Evolutionary conservation across 202 grass and related monocot species (phyloP), one percentile per base, ranked within the genome.

Genomic region (Elaeis oleifera): DNA sequence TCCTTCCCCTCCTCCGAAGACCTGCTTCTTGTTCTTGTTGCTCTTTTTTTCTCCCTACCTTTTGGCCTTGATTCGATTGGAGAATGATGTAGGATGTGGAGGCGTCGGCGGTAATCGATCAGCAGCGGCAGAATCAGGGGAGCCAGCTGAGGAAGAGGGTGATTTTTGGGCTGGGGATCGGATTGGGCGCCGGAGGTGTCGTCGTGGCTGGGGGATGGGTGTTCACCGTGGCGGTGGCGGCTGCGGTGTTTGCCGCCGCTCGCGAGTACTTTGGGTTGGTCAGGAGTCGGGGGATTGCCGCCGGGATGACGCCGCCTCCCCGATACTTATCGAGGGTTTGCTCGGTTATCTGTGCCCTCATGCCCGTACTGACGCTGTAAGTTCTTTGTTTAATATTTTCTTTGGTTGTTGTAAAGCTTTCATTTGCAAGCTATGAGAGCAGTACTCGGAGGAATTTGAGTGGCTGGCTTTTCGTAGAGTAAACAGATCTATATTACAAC

Each of bases 211-310:
- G 88, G 16, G 82, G 80, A 14, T 97, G 80, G 83, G 74, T 89
- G 50, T 95, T 84, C 72, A 65, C 85, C 0, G 48, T 63, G 18
- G 77, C 77, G 58, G 24, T 86, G 49, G 16, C 90, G 8, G 74
- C 74, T 15, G 74, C 48, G 21, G 71, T 81, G 19, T 60, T 89
- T 50, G 77, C 64, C 3, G 85, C 61, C 6, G 65, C 94, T 11
- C 68, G 94, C 6, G 88, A 99, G 72, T 99, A 89, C 74, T 92
- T 99, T 63, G 88, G 71, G 69, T 82, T 99, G 49, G 94, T 99
- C 23, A 80, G 88, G 7, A 80, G 82, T 65, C 79, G 77, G 11
- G 79, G 84, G 15, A 51, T 54, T 0, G 58, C 76, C 11, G 84
- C 78, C 3, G 80, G 77, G 16, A 75, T 78, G 75, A 62, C 75